Conservation (phyloP, 1,139 yeast genomes). For the Candida dubliniensis region DNA sequence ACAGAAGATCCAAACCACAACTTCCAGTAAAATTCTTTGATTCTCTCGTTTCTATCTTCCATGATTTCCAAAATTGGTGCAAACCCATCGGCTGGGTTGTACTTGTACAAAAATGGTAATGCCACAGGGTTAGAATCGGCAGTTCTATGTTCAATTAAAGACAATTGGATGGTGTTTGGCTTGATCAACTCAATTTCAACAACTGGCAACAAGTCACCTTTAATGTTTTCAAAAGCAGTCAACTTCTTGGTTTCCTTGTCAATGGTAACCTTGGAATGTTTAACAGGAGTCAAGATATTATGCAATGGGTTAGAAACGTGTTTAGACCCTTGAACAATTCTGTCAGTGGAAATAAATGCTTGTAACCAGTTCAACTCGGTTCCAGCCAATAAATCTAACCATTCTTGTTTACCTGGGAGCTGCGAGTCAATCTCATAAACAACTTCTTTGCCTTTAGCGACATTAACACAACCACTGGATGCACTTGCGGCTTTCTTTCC, state of each 20-base stretch:
- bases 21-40: conserved; percentile 96
- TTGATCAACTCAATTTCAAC: conserved; percentile 57
- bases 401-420: conserved; percentile 52
- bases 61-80: conserved; percentile 92
- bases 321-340: conserved; percentile 82
- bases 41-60: conserved; percentile 88
- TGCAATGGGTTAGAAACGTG: conserved; percentile 79
- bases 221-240: conserved; percentile 66
- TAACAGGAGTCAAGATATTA: conserved; percentile 75
- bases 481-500: conserved; percentile 48
- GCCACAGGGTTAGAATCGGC: conserved; percentile 73
- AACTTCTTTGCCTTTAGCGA: conserved; percentile 28
- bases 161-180: conserved; percentile 58
- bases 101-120: conserved; percentile 75
- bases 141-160: conserved; percentile 86
- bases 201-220: conserved; percentile 71
- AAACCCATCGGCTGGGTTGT: conserved; percentile 83
- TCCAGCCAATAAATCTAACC: conserved; percentile 88
- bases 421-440: conserved; percentile 43
- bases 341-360: conserved; percentile 77
- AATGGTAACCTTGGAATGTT: conserved; percentile 65
- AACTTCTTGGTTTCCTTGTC: conserved; percentile 58
- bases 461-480: conserved; percentile 32
- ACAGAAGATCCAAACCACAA: conserved; percentile 82
- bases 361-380: conserved; percentile 81